Evolutionary conservation across 2,329 filamentous ascomycete genomes (phyloP), one percentile per base, ranked within the genome.

Genomic region (Colletotrichum gigasporum): DNA sequence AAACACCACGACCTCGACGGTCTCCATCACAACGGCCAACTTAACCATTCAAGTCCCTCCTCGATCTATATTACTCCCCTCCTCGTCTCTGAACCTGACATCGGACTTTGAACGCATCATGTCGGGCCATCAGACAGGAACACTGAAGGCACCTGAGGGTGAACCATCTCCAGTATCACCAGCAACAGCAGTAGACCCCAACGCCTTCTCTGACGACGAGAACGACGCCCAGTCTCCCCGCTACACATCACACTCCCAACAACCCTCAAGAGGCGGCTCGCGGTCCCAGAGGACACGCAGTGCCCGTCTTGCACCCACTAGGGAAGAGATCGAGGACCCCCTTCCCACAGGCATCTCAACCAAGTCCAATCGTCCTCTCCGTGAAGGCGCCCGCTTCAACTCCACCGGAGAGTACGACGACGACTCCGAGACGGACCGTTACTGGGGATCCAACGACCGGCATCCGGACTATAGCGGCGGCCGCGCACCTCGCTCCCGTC

Each of bases 151-250:
- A 32, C 56, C 56, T 3, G 61, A 65, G 42, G 60, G 50, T 42
- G 47, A 56, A 20, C 65, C 62, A 14, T 61, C 65, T 11, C 65
- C 65, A 24, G 54, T 44, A 47, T 61, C 65, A 30, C 62, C 65
- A 62, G 62, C 65, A 53, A 65, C 65, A 45, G 65, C 62, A 28
- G 54, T 67, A 11, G 65, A 67, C n/a, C 50, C 50, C 10, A 65
- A 61, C 55, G 52, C 30, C 20, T 62, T 52, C 44, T 65, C 54
- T 11, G 65, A 56, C 62, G 65, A 65, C 39, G 64, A 52, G 32
- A 53, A 51, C 47, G 44, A 14, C 16, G 14, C 10, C 0, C 35
- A 39, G 1, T 47, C 63, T 1, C 62, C 62, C 1, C 22, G 34
- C n/a, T 48, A 39, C 24, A 16, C n/a, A 12, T 51, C 42, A 3